Evolutionary conservation across 108 stramenopile species (phyloP).

Genomic region (Nitzschia sp.): DNA sequence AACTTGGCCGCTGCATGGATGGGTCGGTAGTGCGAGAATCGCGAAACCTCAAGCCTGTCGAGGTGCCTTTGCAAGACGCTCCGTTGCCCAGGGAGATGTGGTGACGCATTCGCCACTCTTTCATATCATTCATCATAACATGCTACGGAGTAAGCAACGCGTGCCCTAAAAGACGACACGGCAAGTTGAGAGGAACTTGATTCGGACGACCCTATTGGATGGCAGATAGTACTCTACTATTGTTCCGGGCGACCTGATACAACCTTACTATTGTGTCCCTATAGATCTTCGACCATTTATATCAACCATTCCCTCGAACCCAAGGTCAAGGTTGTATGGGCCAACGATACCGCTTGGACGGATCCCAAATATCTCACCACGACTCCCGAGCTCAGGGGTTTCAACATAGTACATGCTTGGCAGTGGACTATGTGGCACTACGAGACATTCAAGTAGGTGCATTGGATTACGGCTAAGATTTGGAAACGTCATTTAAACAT

Average conservation of each 20-base stretch:
- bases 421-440: constrained; percentile 71
- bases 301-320: constrained; percentile 63
- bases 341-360: constrained; percentile 58
- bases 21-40: constrained; percentile 56
- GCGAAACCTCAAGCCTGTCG: constrained; percentile 65
- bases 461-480: constrained; percentile 70
- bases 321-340: constrained; percentile 54
- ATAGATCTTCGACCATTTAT: constrained; percentile 45
- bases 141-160: constrained; percentile 38
- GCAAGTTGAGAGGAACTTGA: constrained; percentile 14
- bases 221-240: constrained; percentile 72
- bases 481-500: constrained; percentile 79
- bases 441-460: constrained; percentile 67
- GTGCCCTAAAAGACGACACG: constrained; percentile 3
- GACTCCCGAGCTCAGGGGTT: constrained; percentile 46
- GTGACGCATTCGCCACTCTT: constrained; percentile 75
- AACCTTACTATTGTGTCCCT: constrained; percentile 58
- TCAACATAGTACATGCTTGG: constrained; percentile 36
- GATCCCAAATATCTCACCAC: constrained; percentile 46
- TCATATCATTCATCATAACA: constrained; percentile 35
- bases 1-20: constrained; percentile 67
- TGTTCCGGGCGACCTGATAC: constrained; percentile 69
- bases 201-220: background rate
- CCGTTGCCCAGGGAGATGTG: constrained; percentile 53
- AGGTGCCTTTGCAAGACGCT: constrained; percentile 74